Evolutionary conservation across 192 early-diverging fungal genomes (phyloP), one percentile per base, ranked within the genome.

Genomic region (Backusella macrospora): DNA sequence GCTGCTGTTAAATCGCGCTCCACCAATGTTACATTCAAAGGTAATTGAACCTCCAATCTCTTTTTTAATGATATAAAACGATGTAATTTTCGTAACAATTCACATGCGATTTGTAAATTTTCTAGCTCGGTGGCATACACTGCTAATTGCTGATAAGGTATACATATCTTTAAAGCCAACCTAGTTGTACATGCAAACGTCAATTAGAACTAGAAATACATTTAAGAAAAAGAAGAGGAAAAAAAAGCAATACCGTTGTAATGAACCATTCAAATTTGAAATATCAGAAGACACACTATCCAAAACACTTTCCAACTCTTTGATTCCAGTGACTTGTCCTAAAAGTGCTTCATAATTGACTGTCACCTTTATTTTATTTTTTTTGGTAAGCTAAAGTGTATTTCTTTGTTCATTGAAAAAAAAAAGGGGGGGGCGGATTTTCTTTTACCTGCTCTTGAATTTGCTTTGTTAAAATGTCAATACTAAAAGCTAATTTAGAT

Each of bases 381-480:
- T 16, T 23, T n/a, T 9, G 45, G 23, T 7, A 29, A 39, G 23
- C 6, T 49, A 43, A 18, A 39, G 23, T 64, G 13, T 62, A n/a
- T 8, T 46, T n/a, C 34, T 52, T 55, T 76, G 23, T 48, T 39
- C 14, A n/a, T n/a, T n/a, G n/a, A 15, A 66, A 43, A 26, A 16
- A 16, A 7, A 37, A 44, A 18, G 5, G 2, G 2, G 2, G 29
- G 2, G 29, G 29, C 2, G 29, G 29, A 34, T 34, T 2, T 65
- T 7, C n/a, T 48, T 48, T 14, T 81, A 91, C 92, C 83, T 92
- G 90, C 18, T 92, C 88, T 26, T 91, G 88, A 15, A 93, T 86
- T 45, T 93, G 85, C 68, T 91, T 92, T 75, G 89, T 92, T 55
- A 93, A 75, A 78, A 89, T 90, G 47, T 93, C 92, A 18, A 93